Conservation (phyloP, 345 rosid species). For the Eucalyptus pauciflora region DNA sequence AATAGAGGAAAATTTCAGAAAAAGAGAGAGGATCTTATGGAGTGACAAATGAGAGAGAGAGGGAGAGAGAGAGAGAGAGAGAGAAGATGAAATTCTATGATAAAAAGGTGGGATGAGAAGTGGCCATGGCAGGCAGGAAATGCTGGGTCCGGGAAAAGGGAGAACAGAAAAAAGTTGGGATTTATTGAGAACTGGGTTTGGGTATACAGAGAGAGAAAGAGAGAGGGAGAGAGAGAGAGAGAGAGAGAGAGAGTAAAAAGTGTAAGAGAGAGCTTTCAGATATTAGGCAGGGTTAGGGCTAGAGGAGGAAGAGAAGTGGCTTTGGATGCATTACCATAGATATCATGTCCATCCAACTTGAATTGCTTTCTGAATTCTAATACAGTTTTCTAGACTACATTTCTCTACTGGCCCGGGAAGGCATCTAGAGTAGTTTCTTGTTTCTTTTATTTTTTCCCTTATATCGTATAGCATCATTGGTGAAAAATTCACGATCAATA, state of each 20-base stretch:
- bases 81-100: not conserved
- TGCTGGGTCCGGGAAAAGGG: constrained; percentile 29
- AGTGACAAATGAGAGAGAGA: not conserved
- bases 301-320: not conserved
- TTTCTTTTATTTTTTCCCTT: not conserved
- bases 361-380: not conserved
- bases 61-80: constrained; percentile 2
- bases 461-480: accelerated
- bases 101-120: constrained; percentile 9
- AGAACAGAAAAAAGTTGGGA: not conserved
- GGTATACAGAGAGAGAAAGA: not conserved
- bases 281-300: not conserved
- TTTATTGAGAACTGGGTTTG: not conserved
- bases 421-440: not conserved
- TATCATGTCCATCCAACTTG: not conserved
- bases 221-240: too few species aligned
- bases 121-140: constrained; percentile 32
- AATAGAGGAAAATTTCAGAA: not conserved
- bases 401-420: not conserved
- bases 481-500: not conserved
- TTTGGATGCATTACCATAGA: not conserved
- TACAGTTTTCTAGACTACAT: not conserved
- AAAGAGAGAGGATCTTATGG: not conserved
- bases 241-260: not conserved
- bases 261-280: not conserved